Evolutionary conservation across 148 eudicot genomes (phyloP).

Genomic region (Cornus suecica): DNA sequence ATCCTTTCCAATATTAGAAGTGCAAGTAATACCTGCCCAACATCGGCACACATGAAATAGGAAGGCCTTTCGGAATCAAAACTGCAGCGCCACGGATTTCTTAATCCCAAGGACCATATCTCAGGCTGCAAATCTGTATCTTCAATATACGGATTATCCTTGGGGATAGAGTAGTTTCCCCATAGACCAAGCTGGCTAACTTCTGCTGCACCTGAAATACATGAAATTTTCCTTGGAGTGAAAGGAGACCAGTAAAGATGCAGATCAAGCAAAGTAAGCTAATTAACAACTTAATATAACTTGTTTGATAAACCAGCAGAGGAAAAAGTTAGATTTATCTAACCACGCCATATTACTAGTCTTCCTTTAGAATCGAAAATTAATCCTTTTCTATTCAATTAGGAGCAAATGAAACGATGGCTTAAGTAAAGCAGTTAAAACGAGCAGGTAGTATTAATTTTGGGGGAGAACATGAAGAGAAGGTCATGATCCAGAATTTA

Average conservation of each 20-base stretch:
- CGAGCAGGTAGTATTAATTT: no score
- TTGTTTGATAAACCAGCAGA: background rate
- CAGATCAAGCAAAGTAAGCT: background rate
- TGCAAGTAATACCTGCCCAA: slow-evolving; percentile 60
- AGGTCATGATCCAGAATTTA: background rate
- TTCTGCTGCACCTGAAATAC: slow-evolving; percentile 52
- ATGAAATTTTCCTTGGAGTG: background rate
- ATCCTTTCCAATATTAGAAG: background rate
- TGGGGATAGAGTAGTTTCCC: slow-evolving; percentile 87
- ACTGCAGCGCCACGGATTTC: slow-evolving; percentile 96
- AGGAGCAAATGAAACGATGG: no score
- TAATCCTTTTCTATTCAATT: no score
- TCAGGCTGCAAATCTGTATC: slow-evolving; percentile 62
- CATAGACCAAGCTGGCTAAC: slow-evolving; percentile 47
- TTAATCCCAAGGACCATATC: slow-evolving; percentile 82
- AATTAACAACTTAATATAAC: background rate
- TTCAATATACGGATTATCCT: slow-evolving; percentile 63
- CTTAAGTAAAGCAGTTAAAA: no score
- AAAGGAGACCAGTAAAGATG: background rate
- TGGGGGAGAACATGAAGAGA: no score
- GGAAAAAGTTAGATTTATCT: background rate
- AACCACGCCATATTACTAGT: no score
- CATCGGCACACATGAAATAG: slow-evolving; percentile 79
- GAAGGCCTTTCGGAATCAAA: slow-evolving; percentile 84
- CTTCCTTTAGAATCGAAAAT: no score